phyloP scores from a whole-genome alignment of 805 yeast genomes.

The Saccharomycopsis sp. region DNA sequence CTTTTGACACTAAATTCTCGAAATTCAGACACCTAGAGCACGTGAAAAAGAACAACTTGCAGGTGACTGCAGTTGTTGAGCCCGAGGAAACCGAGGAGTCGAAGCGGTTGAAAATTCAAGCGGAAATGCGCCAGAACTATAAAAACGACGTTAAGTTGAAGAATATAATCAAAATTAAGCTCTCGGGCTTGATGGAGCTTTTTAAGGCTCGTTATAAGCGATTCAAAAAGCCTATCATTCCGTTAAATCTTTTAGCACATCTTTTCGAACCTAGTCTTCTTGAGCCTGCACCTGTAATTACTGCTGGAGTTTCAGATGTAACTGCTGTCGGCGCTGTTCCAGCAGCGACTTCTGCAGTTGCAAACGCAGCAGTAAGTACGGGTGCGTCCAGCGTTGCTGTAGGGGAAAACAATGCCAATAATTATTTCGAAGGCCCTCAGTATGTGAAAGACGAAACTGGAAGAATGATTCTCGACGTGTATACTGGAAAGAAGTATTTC shows the following conservation, averaged over 20 bases:
- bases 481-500: conserved; percentile 64
- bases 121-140: conserved; percentile 43
- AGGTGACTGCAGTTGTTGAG: conserved; percentile 76
- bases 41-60: conserved; percentile 41
- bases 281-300: too few species aligned
- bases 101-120: conserved; percentile 27
- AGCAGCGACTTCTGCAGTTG: too few species aligned
- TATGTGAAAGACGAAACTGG: conserved; percentile 42
- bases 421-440: conserved; percentile 31
- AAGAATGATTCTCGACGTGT: conserved; percentile 73
- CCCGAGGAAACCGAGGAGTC: conserved; percentile 65
- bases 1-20: conserved; percentile 35
- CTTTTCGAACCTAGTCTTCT: conserved; percentile 54
- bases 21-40: conserved; percentile 20
- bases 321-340: too few species aligned
- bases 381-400: too few species aligned
- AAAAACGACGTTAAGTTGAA: conserved; percentile 75
- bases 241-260: conserved; percentile 65
- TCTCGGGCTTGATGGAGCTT: conserved; percentile 83
- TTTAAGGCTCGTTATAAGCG: conserved; percentile 83
- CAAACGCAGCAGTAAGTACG: too few species aligned
- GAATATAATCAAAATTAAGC: conserved; percentile 75
- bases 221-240: conserved; percentile 85
- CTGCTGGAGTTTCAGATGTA: too few species aligned
- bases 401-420: too few species aligned